phyloP scores from a whole-genome alignment of 23 red algal genomes.

The Porphyridium purpureum region DNA sequence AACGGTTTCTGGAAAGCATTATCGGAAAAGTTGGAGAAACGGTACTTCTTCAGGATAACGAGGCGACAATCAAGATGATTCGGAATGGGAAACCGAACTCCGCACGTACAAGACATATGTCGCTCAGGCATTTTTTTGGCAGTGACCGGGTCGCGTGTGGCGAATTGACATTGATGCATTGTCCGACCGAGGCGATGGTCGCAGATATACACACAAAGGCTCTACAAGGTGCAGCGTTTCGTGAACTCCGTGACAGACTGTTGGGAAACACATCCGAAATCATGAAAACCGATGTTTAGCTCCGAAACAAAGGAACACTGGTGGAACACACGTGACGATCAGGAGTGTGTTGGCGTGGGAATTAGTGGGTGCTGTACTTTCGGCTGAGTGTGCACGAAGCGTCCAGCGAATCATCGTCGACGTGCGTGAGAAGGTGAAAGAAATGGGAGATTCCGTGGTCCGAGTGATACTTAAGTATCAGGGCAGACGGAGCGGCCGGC shows the following conservation, averaged over 20 bases:
- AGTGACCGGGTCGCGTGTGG: conserved; percentile 3
- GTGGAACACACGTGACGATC: too few species aligned
- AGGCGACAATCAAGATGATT: neutral
- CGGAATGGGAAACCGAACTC: conserved; percentile 2
- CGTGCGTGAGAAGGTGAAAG: too few species aligned
- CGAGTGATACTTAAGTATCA: too few species aligned
- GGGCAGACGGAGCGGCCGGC: too few species aligned
- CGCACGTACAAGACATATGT: neutral
- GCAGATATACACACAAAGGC: conserved; percentile 8
- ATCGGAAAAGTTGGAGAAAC: conserved; percentile 1
- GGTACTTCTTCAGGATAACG: neutral
- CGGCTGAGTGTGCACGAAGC: too few species aligned
- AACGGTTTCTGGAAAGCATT: neutral
- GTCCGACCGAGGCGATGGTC: conserved; percentile 4
- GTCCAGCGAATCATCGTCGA: too few species aligned
- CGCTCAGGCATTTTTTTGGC: conserved; percentile 3
- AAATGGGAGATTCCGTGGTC: too few species aligned
- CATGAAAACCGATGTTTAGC: too few species aligned
- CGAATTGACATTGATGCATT: conserved; percentile 2
- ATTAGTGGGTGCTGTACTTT: too few species aligned
- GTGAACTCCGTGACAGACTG: conserved; percentile 4
- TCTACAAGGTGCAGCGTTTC: neutral
- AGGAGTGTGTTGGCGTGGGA: too few species aligned
- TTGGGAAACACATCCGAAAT: too few species aligned
- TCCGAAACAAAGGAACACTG: too few species aligned